phyloP scores from a whole-genome alignment of 2,329 filamentous ascomycete species.

The Neonectria ditissima region DNA sequence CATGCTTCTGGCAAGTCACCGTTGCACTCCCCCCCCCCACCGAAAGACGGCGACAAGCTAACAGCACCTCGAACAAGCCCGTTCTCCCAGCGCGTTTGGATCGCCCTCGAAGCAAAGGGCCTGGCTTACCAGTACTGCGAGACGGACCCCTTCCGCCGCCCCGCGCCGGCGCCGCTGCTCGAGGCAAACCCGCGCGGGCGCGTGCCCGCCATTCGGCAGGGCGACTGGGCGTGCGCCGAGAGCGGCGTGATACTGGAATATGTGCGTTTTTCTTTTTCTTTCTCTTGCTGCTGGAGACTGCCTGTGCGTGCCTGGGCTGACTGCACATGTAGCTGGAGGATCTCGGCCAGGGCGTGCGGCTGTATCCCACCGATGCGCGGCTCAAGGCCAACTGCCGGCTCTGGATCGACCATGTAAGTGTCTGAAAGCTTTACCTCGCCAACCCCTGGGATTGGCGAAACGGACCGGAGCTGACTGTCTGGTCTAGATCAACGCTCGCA shows the following conservation, averaged over 20 bases:
- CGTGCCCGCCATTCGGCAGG: slow-evolving; percentile 81
- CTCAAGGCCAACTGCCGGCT: slow-evolving; percentile 79
- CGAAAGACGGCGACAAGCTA: slow-evolving; percentile 10
- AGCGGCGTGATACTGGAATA: slow-evolving; percentile 89
- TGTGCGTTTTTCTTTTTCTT: too few species aligned
- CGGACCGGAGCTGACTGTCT: not conserved
- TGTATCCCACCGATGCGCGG: slow-evolving; percentile 75
- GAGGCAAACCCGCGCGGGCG: slow-evolving; percentile 82
- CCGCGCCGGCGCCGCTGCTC: slow-evolving; percentile 65
- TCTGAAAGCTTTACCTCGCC: not conserved
- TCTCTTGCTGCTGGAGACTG: too few species aligned
- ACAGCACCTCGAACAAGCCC: slow-evolving; percentile 63
- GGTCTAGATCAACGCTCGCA: slow-evolving; percentile 75
- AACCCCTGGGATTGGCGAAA: not conserved
- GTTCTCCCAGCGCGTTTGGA: slow-evolving; percentile 91
- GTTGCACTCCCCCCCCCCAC: not conserved
- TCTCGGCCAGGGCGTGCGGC: slow-evolving; percentile 66
- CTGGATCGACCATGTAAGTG: slow-evolving; percentile 81
- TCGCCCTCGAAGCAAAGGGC: slow-evolving; percentile 83
- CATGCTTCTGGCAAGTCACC: slow-evolving; percentile 78
- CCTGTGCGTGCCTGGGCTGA: not conserved
- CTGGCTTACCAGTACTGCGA: slow-evolving; percentile 89
- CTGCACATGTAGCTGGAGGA: slow-evolving; percentile 74
- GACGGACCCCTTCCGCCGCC: slow-evolving; percentile 82
- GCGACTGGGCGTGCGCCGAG: slow-evolving; percentile 85